Evolutionary conservation across 352 stramenopile species (phyloP), one percentile per base, ranked within the genome.

Genomic region (Phytopythium ostracodes): DNA sequence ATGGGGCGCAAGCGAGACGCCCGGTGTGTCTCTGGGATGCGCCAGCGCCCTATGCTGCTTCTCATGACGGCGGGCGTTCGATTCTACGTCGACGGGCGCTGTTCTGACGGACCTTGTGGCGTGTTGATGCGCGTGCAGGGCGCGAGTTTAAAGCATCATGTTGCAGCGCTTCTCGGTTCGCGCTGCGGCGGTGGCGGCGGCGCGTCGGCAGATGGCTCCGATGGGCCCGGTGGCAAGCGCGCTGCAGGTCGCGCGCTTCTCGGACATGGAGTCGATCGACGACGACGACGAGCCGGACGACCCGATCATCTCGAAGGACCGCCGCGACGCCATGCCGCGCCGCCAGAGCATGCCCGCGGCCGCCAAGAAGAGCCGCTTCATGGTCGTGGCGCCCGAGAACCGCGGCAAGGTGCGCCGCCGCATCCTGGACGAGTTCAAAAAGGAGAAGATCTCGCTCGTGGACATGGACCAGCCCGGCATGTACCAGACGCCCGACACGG

Each of bases 401-500:
- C 76, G 77, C 55, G 81, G 81, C 64, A 87, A 89, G 60, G 77
- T 89, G 63, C 84, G 84, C 71, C 84, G 84, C 25, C 79, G 81
- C 38, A 76, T 93, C 22, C 66, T 93, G 52, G 81, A 93, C 59
- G 80, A 91, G 72, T 91, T 91, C 72, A 89, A 91, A 65, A 82
- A 85, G 65, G 76, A 86, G 50, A 66, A 83, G 44, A 71, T 93
- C 60, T 73, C 76, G 59, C 71, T 93, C 43, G 77, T 72, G 20
- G 83, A 89, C 55, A 60, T 71, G 33, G 75, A 88, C 58, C 64
- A 72, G 54, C 67, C 70, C 0, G 68, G 65, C 25, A 68, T 72
- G 47, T 82, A 84, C 64, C 65, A 87, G 20, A 72, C 70, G n/a
- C 84, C 84, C 2, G 84, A 91, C 57, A 62, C 75, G 11, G 77